Evolutionary conservation across 1,139 yeast species (phyloP), one percentile per base, ranked within the genome.

Genomic region (Candida sanyaensis): DNA sequence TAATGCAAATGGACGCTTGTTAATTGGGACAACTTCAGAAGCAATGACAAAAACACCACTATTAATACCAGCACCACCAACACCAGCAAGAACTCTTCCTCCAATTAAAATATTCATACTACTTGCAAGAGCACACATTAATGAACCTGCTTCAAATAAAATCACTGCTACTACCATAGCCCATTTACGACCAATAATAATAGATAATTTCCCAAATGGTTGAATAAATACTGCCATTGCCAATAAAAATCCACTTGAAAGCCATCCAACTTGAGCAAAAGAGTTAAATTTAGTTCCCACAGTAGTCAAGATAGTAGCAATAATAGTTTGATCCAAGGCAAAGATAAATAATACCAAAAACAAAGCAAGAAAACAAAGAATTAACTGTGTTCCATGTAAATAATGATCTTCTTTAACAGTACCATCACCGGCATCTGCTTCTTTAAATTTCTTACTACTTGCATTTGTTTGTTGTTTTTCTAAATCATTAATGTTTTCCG

Each of bases 241-340:
- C 43, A 86, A 67, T 54, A 83, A 61, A 60, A 78, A 86, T 3
- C 85, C 90, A 2, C 86, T 68, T 4, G 82, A 65, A 41, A 84
- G 59, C 89, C 90, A 84, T 9, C 83, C 83, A 31, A 82, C 69
- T 54, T 80, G 73, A 13, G 75, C 73, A 55, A 81, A 82, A 9
- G 74, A 74, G 43, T 71, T 47, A 52, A 73, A 73, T 44, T 71
- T 60, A 52, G 68, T 65, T 9, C 77, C 75, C 23, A 73, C 75
- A 0, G 60, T 64, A n/a, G 72, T 63, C 45, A 72, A 61, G 23
- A 73, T 58, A 1, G 75, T 69, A 10, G 67, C 63, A 41, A 73
- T 70, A 43, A 73, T 73, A 11, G 77, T 73, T 55, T 71, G 76
- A 55, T 73, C 78, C 48, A 73, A 63, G 3, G 77, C 75, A 29